These are phyloP conservation scores for Trypanosomatidae sp. DNA, from an alignment of 208 protist genomes.

Conservation along the genomic window DNA sequence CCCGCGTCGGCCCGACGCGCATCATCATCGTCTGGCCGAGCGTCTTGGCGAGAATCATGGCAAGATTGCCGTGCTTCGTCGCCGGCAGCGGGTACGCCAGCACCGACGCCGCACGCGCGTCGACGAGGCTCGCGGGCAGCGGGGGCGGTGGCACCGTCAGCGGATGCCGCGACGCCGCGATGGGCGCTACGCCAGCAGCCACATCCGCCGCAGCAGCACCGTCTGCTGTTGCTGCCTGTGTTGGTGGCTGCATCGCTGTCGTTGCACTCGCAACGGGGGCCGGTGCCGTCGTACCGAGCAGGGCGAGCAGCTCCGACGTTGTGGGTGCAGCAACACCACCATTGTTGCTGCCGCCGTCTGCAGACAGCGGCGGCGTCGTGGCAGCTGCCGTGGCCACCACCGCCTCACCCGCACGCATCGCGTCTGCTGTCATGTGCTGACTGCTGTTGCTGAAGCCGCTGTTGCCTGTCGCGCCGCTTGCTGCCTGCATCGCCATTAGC, in stretches of 20 bases:
- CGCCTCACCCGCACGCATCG: too few relatives aligned
- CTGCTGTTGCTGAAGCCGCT: background rate
- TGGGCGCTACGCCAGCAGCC: background rate
- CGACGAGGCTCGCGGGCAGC: constrained; percentile 49
- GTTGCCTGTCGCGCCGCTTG: background rate
- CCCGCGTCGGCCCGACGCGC: constrained; percentile 65
- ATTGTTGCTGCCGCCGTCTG: background rate
- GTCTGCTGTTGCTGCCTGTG: background rate
- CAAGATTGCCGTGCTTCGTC: constrained; percentile 39
- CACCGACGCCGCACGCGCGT: constrained; percentile 56
- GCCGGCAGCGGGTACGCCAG: constrained; percentile 73
- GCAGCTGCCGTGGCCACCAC: too few relatives aligned
- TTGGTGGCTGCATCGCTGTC: constrained; percentile 7
- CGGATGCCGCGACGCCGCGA: too few relatives aligned
- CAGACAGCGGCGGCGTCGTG: background rate
- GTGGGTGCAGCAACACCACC: background rate
- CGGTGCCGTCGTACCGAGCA: too few relatives aligned
- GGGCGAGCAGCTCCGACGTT: constrained; percentile 1
- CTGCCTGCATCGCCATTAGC: constrained; percentile 42
- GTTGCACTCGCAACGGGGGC: constrained; percentile 3
- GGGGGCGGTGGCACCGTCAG: constrained; percentile 56
- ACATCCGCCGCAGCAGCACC: background rate
- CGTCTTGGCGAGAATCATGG: constrained; percentile 55
- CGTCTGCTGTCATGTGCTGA: background rate
- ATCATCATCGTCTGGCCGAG: constrained; percentile 74